These are phyloP conservation scores for Malus hybrid DNA, from an alignment of 331 rosid genomes.

Conservation along the genomic window DNA sequence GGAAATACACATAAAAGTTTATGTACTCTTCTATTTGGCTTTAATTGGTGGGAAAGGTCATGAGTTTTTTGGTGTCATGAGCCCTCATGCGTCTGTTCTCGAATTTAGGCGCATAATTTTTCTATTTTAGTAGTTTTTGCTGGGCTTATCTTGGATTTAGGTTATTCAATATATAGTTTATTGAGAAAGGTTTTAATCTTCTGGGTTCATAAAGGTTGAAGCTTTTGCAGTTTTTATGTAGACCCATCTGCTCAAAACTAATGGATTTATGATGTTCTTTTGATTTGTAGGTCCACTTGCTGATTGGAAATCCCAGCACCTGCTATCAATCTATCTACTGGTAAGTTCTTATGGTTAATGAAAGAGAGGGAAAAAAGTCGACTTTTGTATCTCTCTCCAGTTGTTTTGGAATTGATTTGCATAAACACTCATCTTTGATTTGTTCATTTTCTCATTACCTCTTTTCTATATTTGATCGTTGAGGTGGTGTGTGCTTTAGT, in stretches of 20 bases:
- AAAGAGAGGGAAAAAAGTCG: background rate
- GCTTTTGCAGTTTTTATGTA: slow-evolving; percentile 12
- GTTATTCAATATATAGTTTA: background rate
- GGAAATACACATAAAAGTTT: background rate
- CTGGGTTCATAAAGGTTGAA: slow-evolving; percentile 5
- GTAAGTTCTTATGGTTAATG: slow-evolving; percentile 5
- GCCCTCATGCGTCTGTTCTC: background rate
- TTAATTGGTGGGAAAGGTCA: background rate
- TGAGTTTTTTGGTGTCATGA: background rate
- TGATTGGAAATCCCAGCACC: slow-evolving; percentile 7
- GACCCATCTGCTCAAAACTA: slow-evolving; percentile 19
- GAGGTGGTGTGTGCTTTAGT: slow-evolving; percentile 5
- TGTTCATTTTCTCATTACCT: background rate
- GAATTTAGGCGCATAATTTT: background rate
- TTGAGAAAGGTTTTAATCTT: slow-evolving; percentile 39
- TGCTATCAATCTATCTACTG: background rate
- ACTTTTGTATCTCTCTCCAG: background rate
- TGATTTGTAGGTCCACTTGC: slow-evolving; percentile 16
- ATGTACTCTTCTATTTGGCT: background rate
- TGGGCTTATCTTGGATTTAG: too few relatives aligned
- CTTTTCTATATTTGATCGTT: background rate
- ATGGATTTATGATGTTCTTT: slow-evolving; percentile 17
- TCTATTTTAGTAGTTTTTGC: background rate
- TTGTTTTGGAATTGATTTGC: background rate
- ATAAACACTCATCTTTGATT: background rate